Evolutionary conservation across 768 basidiomycete genomes (phyloP), one percentile per base, ranked within the genome.

Genomic region (Russula ochroleuca): DNA sequence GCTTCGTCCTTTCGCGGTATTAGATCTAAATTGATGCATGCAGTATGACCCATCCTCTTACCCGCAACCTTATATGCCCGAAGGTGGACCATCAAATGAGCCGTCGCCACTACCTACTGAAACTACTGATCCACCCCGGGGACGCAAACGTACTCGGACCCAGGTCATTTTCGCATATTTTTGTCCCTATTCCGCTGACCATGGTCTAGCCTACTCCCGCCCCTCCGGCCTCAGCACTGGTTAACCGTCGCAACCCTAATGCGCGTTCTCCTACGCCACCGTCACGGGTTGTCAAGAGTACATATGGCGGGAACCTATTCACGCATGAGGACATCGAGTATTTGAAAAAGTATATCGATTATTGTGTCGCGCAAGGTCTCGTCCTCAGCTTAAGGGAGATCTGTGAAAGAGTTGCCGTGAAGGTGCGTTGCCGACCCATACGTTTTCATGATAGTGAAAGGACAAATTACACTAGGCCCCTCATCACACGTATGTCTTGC

Each of bases 261-360:
- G 87, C 87, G 15, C 83, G 91, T 3, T 93, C 91, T 25, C 92
- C 92, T 4, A 90, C 90, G 0, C 92, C 92, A 14, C 92, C 92
- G 21, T 83, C 81, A 6, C 83, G 90, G 17, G 86, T 92, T 23
- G 85, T 94, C 71, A 92, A 91, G 75, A 93, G 91, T 69, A 92
- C 91, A 0, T 93, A 92, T 69, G 92, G 92, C 49, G 92, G 92
- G 15, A 93, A 94, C 70, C 72, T 92, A 43, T 94, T 94, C 70
- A 94, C 92, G 0, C 80, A 86, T 2, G 92, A 93, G 53, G 92
- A 94, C 71, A 84, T 94, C 47, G 61, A 83, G 40, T 94, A 93
- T 72, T 80, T 94, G 65, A 91, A 92, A 71, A 87, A 85, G 71
- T 94, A 94, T 71, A 94, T 94, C 51, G 90, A 92, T 68, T 94